Evolutionary conservation across 495 filamentous ascomycete genomes (phyloP), one percentile per base, ranked within the genome.

Genomic region (Immersiella caudata): DNA sequence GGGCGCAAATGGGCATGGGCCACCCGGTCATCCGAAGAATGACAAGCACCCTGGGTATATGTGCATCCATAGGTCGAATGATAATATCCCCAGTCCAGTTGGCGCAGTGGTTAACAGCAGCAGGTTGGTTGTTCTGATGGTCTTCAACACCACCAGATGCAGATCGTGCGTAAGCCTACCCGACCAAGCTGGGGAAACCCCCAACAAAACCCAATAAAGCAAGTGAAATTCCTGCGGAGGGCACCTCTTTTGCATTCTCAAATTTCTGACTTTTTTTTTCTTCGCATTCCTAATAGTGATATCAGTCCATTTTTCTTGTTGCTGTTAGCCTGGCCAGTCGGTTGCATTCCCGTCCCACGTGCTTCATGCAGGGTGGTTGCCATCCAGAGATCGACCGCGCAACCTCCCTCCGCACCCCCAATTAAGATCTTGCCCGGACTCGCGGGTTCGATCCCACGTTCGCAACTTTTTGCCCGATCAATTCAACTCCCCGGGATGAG

Each of bases 261-360:
- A 36, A 12, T 6, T 18, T 12, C 40, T 12, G 4, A 12, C 16
- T 46, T 46, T 46, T 18, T 46, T 6, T 46, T 46, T 46, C 14
- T 46, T 46, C 3, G 40, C 11, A 14, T 46, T 14, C 14, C 14
- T 14, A 2, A 46, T 12, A 14, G 40, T 12, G 2, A 46, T 46
- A 12, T 18, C 9, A 46, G 14, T 22, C 2, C 7, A 3, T 6
- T 4, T 24, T 6, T 4, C 52, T 2, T n/a, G 8, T 9, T 55
- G 56, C 12, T 18, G 25, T 33, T 14, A 25, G 12, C 5, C 56
- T 33, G 26, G 20, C 67, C 62, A 69, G 46, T 69, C 67, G 62
- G 67, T 50, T 58, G 58, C 55, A 46, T 69, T 60, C 25, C 57
- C 6, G 27, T n/a, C 49, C 67, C 67, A 69, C 67, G 67, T 69